These are phyloP conservation scores for Pleomassaria siparia DNA, from an alignment of 2,329 filamentous ascomycete genomes.

Conservation along the genomic window DNA sequence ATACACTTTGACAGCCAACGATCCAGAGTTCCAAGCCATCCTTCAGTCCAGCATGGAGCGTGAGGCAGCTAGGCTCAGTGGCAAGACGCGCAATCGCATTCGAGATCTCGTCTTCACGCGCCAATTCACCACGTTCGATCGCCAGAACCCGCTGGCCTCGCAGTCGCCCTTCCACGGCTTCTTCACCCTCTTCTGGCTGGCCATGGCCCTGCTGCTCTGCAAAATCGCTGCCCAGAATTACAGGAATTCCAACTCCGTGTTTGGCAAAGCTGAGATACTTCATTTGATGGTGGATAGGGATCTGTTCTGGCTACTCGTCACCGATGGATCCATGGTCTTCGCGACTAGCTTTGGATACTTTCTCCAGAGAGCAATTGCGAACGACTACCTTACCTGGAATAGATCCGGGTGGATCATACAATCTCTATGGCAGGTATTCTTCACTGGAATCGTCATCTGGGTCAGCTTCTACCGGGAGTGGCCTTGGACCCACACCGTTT, in stretches of 20 bases:
- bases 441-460: constrained; percentile 62
- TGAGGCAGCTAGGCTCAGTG: constrained; percentile 37
- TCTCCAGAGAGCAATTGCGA: constrained; percentile 62
- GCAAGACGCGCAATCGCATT: constrained; percentile 45
- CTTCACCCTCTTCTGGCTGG: constrained; percentile 77
- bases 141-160: constrained; percentile 64
- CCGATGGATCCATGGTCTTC: constrained; percentile 70
- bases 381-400: constrained; percentile 68
- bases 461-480: constrained; percentile 72
- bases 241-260: constrained; percentile 65
- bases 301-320: constrained; percentile 54
- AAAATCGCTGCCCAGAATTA: constrained; percentile 70
- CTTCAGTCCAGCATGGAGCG: constrained; percentile 47
- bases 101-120: constrained; percentile 69
- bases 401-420: constrained; percentile 72
- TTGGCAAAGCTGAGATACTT: constrained; percentile 73
- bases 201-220: constrained; percentile 65
- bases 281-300: constrained; percentile 65
- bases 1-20: constrained; percentile 53
- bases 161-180: constrained; percentile 77
- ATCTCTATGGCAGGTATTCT: constrained; percentile 70
- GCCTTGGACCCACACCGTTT: constrained; percentile 82
- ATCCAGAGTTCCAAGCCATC: constrained; percentile 52
- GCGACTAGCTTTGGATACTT: constrained; percentile 66
- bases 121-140: constrained; percentile 74